These are phyloP conservation scores for Paralagenidium karlingii DNA, from an alignment of 352 stramenopile species.

Conservation along the genomic window DNA sequence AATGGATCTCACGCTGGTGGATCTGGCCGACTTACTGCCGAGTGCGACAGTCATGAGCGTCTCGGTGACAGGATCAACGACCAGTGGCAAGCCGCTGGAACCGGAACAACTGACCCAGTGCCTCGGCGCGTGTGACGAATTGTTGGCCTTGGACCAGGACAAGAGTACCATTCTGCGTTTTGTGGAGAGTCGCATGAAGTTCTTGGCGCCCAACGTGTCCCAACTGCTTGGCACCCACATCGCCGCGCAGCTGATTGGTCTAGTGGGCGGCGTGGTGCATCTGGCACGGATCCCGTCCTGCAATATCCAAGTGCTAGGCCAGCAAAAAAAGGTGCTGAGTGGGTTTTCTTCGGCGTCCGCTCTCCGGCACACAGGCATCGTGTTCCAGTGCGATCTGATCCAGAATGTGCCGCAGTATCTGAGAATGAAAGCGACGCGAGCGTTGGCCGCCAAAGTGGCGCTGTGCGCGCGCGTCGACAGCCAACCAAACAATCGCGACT, in stretches of 20 bases:
- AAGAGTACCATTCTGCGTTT: conserved; percentile 85
- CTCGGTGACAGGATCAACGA: conserved; percentile 87
- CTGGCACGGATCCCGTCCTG: conserved; percentile 93
- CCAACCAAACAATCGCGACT: conserved; percentile 63
- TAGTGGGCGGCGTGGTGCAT: conserved; percentile 90
- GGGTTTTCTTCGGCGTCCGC: conserved; percentile 78
- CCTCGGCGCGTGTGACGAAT: conserved; percentile 68
- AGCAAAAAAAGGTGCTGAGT: conserved; percentile 88
- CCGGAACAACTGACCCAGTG: conserved; percentile 58
- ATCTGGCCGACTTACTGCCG: conserved; percentile 85
- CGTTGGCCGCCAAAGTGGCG: conserved; percentile 82
- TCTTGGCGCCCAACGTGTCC: conserved; percentile 88
- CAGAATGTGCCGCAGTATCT: conserved; percentile 84
- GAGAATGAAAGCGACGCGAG: conserved; percentile 89
- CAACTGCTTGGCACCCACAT: conserved; percentile 91
- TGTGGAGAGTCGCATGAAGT: conserved; percentile 88
- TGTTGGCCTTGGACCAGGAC: conserved; percentile 78
- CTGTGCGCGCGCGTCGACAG: conserved; percentile 91
- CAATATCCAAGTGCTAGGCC: conserved; percentile 95
- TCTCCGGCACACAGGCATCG: conserved; percentile 87
- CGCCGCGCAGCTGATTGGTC: conserved; percentile 88
- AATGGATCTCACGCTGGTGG: conserved; percentile 87
- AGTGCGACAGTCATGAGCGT: conserved; percentile 92
- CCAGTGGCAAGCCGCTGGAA: conserved; percentile 71
- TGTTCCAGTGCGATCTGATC: conserved; percentile 91